Evolutionary conservation across 768 basidiomycete species (phyloP).

Genomic region (Panaeolus cyanescens): DNA sequence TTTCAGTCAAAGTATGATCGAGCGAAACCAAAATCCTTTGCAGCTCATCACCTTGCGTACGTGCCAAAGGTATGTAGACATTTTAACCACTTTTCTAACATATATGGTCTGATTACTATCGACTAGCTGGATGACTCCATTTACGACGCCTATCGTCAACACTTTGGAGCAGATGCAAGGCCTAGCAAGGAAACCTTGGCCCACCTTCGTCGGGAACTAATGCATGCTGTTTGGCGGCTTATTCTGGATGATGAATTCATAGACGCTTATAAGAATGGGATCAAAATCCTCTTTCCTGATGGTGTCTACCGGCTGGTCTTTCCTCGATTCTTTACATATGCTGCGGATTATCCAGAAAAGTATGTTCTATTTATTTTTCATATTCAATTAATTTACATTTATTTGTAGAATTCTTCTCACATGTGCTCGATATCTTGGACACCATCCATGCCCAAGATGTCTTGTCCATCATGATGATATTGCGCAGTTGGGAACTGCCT

Average conservation of each 20-base stretch:
- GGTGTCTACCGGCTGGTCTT: constrained; percentile 28
- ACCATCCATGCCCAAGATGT: constrained; percentile 31
- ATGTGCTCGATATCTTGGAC: constrained; percentile 29
- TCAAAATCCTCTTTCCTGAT: constrained; percentile 32
- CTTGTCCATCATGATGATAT: background rate
- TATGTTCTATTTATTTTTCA: constrained; percentile 13
- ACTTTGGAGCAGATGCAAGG: background rate
- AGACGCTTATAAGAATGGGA: constrained; percentile 33
- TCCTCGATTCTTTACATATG: constrained; percentile 36
- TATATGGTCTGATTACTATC: no score
- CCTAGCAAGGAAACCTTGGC: background rate
- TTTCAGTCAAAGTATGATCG: constrained; percentile 40
- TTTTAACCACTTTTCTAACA: no score
- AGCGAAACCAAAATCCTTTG: constrained; percentile 20
- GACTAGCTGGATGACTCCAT: no score
- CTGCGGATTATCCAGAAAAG: constrained; percentile 44
- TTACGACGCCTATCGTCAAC: background rate
- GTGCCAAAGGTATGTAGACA: constrained; percentile 31
- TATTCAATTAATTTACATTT: background rate
- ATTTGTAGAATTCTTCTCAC: constrained; percentile 25
- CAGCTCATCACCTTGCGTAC: constrained; percentile 40
- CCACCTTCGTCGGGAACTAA: constrained; percentile 14
- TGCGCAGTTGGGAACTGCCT: background rate
- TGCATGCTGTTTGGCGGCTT: constrained; percentile 33
- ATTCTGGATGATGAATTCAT: constrained; percentile 25